Evolutionary conservation across 1,284 basidiomycete species (phyloP).

Genomic region (Papiliotrema flavescens): DNA sequence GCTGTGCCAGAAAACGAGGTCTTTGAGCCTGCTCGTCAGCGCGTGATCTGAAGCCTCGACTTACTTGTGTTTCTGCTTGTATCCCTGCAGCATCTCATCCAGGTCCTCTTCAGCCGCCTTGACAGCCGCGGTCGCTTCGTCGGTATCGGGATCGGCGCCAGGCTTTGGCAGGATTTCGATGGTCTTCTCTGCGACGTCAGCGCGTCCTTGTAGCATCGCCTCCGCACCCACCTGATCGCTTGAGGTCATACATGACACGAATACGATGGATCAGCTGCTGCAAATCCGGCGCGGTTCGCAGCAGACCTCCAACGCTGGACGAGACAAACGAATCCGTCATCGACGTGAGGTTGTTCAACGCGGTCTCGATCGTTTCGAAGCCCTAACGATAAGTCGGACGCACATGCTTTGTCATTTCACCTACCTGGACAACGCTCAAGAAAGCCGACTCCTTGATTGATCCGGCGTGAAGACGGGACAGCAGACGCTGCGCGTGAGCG

Average conservation of each 20-base stretch:
- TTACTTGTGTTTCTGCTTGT: background rate
- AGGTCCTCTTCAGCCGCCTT: slow-evolving; percentile 64
- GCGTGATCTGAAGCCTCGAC: background rate
- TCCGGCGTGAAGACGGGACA: slow-evolving; percentile 89
- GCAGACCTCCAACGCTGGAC: slow-evolving; percentile 65
- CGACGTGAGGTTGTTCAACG: slow-evolving; percentile 62
- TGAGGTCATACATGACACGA: slow-evolving; percentile 64
- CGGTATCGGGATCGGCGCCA: slow-evolving; percentile 81
- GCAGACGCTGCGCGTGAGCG: slow-evolving; percentile 57
- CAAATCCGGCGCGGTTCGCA: slow-evolving; percentile 78
- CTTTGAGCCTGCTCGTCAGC: slow-evolving; percentile 47
- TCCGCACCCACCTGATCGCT: slow-evolving; percentile 51
- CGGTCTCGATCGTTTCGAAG: slow-evolving; percentile 68
- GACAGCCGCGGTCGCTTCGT: slow-evolving; percentile 69
- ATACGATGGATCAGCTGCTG: slow-evolving; percentile 60
- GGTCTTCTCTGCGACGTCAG: slow-evolving; percentile 22
- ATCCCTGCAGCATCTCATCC: slow-evolving; percentile 51
- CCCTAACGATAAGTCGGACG: slow-evolving; percentile 54
- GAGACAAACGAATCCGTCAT: slow-evolving; percentile 70
- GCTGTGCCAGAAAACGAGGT: slow-evolving; percentile 76
- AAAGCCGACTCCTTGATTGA: slow-evolving; percentile 83
- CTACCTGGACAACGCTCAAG: slow-evolving; percentile 69
- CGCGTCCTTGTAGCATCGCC: too few species aligned
- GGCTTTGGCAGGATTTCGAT: slow-evolving; percentile 62
- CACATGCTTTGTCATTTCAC: slow-evolving; percentile 23